Base-by-base conservation (phyloP, 2,329 filamentous ascomycete genomes). In the Aspergillus pseudoglaucus region DNA sequence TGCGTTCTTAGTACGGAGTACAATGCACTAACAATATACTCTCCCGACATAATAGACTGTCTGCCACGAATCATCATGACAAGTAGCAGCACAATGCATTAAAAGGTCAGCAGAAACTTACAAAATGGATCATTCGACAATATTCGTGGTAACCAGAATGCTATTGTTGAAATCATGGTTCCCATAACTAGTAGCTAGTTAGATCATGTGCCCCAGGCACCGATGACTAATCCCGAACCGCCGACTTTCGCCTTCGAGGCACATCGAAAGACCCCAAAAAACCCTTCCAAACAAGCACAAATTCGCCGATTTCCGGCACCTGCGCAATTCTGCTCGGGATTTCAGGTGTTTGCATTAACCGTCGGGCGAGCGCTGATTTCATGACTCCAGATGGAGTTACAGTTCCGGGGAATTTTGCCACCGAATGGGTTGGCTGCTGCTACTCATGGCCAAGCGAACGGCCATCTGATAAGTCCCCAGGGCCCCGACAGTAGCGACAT, bases 221-320 rank as follows among this genome's bases (percentile, higher is more conserved):
- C 10, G 10, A 20, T 39, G 37, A 39, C 37, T 39, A 15, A 39
- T 8, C 37, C 17, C 17, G 17, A 61, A 58, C 47, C 46, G 57
- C 61, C 62, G 62, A 63, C 47, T 52, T 60, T 64, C 61, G 61
- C 56, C 56, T 35, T 12, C 25, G 25, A 30, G n/a, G n/a, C n/a
- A 35, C 33, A n/a, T 35, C 8, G 15, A 12, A 15, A 17, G 8
- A 39, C 12, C 33, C 33, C 33, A 20, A 39, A 39, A 39, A 41
- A 17, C 33, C 25, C 18, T 22, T 39, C 38, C 42, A 42, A 49
- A 46, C 53, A 52, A 47, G 43, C 46, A 40, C 45, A 47, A 61
- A 66, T 64, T 61, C 65, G 53, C 66, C 66, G 66, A 67, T 68
- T 68, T 65, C 62, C 66, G 66, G 64, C 61, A 60, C 53, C 58